phyloP scores from a whole-genome alignment of 768 basidiomycete species.

The Lentinus tigrinus region DNA sequence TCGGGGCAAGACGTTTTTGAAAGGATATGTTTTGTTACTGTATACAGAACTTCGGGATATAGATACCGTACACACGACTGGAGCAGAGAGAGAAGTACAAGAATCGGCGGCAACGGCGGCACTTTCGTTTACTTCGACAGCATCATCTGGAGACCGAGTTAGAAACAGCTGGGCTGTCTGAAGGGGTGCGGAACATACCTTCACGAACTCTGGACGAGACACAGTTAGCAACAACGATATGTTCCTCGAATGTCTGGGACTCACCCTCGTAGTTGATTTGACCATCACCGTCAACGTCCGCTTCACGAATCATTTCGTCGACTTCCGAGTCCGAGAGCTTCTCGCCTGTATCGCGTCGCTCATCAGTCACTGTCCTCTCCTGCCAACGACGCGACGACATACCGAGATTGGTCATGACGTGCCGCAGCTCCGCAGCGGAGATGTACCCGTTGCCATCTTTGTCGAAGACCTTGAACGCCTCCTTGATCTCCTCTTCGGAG shows the following conservation, averaged over 20 bases:
- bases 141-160: conserved; percentile 58
- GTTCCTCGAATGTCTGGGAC: conserved; percentile 20
- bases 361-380: background rate
- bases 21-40: conserved; percentile 4
- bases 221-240: conserved; percentile 5
- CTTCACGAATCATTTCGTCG: conserved; percentile 96
- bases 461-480: conserved; percentile 97
- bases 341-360: conserved; percentile 52
- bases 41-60: conserved; percentile 11
- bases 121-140: conserved; percentile 52
- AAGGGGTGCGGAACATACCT: conserved; percentile 38
- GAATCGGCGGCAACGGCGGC: too few species aligned
- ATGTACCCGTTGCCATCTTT: conserved; percentile 94
- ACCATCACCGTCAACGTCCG: conserved; percentile 93
- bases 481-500: conserved; percentile 90
- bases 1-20: background rate
- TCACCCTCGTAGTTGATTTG: conserved; percentile 85
- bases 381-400: conserved; percentile 22
- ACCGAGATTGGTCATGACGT: conserved; percentile 92
- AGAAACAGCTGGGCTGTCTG: background rate
- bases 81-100: conserved; percentile 1
- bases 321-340: conserved; percentile 86
- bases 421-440: conserved; percentile 79
- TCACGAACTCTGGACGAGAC: conserved; percentile 64
- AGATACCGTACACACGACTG: conserved; percentile 16